Evolutionary conservation across 2,329 filamentous ascomycete species (phyloP).

Genomic region (Colletotrichum tropicale): DNA sequence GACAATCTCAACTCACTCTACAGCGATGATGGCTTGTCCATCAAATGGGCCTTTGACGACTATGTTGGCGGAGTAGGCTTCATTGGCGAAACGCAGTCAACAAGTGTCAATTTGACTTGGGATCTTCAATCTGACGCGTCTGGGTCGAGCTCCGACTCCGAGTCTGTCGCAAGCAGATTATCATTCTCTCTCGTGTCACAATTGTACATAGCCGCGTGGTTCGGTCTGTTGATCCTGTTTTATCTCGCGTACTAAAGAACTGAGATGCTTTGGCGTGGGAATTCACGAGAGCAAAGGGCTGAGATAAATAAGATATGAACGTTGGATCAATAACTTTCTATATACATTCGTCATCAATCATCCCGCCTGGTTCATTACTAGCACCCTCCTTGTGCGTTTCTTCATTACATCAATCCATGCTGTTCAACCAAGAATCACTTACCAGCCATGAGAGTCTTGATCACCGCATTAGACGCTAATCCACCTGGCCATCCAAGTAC

Average conservation of each 20-base stretch:
- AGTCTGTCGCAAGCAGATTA: not conserved
- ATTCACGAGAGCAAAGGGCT: not conserved
- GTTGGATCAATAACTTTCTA: not conserved
- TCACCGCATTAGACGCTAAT: conserved; percentile 28
- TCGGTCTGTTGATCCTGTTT: not conserved
- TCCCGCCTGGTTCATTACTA: not conserved
- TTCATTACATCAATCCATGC: not conserved
- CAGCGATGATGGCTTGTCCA: not conserved
- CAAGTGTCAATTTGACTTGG: not conserved
- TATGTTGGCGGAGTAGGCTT: not conserved
- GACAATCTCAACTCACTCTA: not conserved
- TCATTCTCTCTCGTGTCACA: not conserved
- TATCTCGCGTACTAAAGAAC: not conserved
- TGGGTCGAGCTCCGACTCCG: not conserved
- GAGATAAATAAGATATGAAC: not conserved
- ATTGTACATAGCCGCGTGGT: not conserved
- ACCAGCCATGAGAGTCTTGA: not conserved
- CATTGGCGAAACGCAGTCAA: not conserved
- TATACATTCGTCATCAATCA: not conserved
- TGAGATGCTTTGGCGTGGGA: not conserved
- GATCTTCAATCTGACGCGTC: not conserved
- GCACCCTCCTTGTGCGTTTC: not conserved
- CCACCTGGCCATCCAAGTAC: conserved; percentile 66
- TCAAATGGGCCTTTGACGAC: not conserved
- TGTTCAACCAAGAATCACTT: not conserved